phyloP scores from a whole-genome alignment of 139 green algal species.

The Prasinococcaceae sp. region DNA sequence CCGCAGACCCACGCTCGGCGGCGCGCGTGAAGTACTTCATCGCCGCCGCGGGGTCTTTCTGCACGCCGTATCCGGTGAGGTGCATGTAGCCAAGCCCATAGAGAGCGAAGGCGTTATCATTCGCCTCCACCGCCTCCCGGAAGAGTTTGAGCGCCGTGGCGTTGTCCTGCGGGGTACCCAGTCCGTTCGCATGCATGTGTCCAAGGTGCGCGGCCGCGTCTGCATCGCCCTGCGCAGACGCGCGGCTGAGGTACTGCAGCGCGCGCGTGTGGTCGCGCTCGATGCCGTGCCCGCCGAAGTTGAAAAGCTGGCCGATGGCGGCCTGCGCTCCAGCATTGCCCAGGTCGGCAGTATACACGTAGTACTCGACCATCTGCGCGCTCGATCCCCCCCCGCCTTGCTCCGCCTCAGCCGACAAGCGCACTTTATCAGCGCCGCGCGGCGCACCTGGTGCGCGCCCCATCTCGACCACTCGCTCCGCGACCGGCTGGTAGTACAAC shows the following conservation, averaged over 20 bases:
- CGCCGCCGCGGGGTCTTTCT: conserved; percentile 10
- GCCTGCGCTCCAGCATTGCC: conserved; percentile 70
- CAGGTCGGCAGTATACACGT: conserved; percentile 73
- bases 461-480: conserved; percentile 26
- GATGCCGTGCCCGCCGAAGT: conserved; percentile 48
- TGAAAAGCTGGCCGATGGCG: conserved; percentile 56
- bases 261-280: conserved; percentile 37
- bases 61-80: conserved; percentile 47
- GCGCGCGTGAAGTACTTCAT: conserved; percentile 15
- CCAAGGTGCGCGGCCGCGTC: conserved; percentile 72
- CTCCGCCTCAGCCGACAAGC: conserved; percentile 28
- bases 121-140: conserved; percentile 17
- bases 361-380: conserved; percentile 53
- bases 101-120: conserved; percentile 36
- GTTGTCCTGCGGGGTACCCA: conserved; percentile 39
- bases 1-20: conserved; percentile 9
- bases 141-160: conserved; percentile 27
- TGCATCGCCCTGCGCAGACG: conserved; percentile 34
- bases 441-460: not conserved
- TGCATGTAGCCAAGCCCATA: conserved; percentile 80
- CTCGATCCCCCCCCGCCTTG: conserved; percentile 14
- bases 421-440: conserved; percentile 26
- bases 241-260: conserved; percentile 43
- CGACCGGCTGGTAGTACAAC: conserved; percentile 72
- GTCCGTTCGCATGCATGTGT: conserved; percentile 71